Evolutionary conservation across 495 filamentous ascomycete species (phyloP).

Genomic region (Lasiosphaeriaceae sp.): DNA sequence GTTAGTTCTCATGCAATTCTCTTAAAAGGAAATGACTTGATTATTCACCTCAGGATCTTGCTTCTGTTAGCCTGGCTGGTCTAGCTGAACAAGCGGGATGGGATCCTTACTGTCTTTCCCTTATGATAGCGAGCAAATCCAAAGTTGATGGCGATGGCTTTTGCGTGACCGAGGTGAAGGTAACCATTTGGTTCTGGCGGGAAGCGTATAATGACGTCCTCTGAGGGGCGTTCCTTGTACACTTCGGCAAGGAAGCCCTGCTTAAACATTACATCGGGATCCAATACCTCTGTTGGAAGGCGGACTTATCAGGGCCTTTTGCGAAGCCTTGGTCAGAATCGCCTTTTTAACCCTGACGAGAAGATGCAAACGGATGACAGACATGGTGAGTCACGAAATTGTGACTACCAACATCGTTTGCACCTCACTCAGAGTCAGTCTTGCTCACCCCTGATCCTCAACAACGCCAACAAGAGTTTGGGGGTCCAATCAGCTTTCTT

Average conservation of each 20-base stretch:
- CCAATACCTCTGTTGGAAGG: conserved; percentile 25
- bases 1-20: conserved; percentile 88
- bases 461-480: no score
- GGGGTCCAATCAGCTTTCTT: no score
- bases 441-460: no score
- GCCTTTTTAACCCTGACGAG: no score
- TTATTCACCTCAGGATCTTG: conserved; percentile 66
- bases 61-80: no score
- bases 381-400: no score
- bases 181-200: conserved; percentile 85
- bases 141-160: conserved; percentile 97
- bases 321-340: no score
- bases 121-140: conserved; percentile 82
- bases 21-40: conserved; percentile 67
- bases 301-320: no score
- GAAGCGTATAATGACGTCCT: conserved; percentile 72
- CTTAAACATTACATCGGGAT: conserved; percentile 75
- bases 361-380: no score
- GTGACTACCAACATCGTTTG: no score
- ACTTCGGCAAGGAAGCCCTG: conserved; percentile 77
- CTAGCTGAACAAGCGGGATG: conserved; percentile 62
- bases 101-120: conserved; percentile 83
- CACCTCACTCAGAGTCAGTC: no score
- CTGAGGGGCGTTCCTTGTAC: conserved; percentile 67
- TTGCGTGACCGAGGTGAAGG: conserved; percentile 87